Base-by-base conservation (phyloP, 768 basidiomycete genomes). In the Hebeloma cylindrosporum region DNA sequence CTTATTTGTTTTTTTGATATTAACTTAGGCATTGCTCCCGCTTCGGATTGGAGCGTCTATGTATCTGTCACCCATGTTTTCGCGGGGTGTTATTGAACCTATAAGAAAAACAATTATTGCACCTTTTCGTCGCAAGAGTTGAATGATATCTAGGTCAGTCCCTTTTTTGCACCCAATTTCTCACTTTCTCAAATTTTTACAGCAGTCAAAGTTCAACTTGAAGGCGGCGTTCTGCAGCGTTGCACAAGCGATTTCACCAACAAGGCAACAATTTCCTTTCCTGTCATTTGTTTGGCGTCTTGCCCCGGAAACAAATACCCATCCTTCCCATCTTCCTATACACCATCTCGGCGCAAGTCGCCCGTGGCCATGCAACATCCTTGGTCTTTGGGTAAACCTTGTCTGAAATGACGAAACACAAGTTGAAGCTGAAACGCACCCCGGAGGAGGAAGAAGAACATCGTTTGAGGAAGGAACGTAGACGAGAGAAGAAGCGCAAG, bases 41-140 rank as follows among this genome's bases (percentile, higher is more conserved):
- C 56, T 83, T 16, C 78, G 90, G 10, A 77, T 93, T 49, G 88
- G 78, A 0, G 58, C 79, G 1, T 89, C 88, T 1, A 47, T 92
- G 21, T 90, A 85, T 60, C 65, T 86, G 2, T 72, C 88, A 1
- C 89, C 90, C 7, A 70, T 74, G 21, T 88, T 92, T 61, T 85
- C 88, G 3, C 71, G 88, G 45, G 45, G 68, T 3, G 53, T 84
- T n/a, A 57, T 90, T 7, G 81, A 85, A 34, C 88, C 89, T 6
- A 58, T 83, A 30, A 70, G 79, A 34, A 67, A 60, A 45, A 48
- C 54, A 2, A 34, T 74, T 14, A 48, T 65, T 6, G 59, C 56
- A 20, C 27, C 61, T 11, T 73, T 72, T 32, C 63, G 67, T 33
- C 60, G 60, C 8, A 44, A n/a, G 18, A 30, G 29, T 38, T 48